These are phyloP conservation scores for Picea sitchensis DNA, from an alignment of 75 land plant species.

Conservation along the genomic window DNA sequence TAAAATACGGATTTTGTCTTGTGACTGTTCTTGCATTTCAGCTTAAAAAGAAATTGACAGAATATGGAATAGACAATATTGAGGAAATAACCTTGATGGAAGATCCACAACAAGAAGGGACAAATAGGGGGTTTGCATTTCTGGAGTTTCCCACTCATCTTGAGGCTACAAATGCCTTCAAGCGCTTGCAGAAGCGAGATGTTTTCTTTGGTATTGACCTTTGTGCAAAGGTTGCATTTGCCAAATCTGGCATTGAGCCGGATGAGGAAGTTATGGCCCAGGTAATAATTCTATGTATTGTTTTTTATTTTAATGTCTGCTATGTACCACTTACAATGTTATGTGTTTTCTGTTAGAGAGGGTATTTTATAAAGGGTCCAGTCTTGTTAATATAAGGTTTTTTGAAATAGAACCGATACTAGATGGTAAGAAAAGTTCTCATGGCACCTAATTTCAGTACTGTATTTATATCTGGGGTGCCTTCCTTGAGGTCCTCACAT, in stretches of 20 bases:
- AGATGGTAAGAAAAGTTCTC: too few relatives aligned
- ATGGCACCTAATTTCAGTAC: too few relatives aligned
- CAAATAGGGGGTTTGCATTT: constrained; percentile 49
- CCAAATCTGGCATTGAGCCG: constrained; percentile 40
- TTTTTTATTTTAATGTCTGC: not conserved
- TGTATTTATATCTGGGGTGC: not conserved
- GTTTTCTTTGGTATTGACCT: constrained; percentile 42
- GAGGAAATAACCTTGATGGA: constrained; percentile 51
- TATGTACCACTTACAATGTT: not conserved
- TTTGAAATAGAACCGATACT: not conserved
- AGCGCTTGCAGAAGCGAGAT: constrained; percentile 30
- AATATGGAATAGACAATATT: constrained; percentile 30
- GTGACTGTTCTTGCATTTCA: constrained; percentile 8
- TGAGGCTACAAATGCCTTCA: constrained; percentile 42
- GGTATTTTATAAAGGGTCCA: not conserved
- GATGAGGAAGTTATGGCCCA: constrained; percentile 51
- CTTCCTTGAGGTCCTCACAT: too few relatives aligned
- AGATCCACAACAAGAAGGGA: constrained; percentile 39
- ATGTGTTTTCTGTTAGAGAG: not conserved
- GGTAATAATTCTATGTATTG: constrained; percentile 11
- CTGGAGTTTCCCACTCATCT: constrained; percentile 49
- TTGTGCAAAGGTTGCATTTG: constrained; percentile 49
- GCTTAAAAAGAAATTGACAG: constrained; percentile 39
- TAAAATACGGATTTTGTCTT: not conserved
- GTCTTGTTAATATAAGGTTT: not conserved